Base-by-base conservation (phyloP, 768 basidiomycete species). In the Solioccasus polychromus region DNA sequence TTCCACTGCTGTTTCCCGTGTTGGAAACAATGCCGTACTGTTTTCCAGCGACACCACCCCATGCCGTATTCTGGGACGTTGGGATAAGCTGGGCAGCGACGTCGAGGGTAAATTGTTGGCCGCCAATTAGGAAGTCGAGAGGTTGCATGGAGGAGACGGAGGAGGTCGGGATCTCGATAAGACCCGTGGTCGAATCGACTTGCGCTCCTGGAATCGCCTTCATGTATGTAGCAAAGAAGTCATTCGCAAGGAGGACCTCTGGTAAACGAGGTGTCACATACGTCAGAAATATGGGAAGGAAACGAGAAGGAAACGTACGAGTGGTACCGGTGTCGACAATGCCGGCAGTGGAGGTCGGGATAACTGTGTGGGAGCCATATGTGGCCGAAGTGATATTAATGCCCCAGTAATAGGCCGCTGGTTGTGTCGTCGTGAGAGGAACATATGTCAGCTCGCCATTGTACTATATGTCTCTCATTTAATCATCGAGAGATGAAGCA, bases 251-350 rank as follows among this genome's bases (percentile, higher is more conserved):
- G 24, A 61, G 39, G 10, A 67, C 40, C 42, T 35, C 57, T 61
- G 36, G 26, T 22, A 11, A 9, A 23, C 3, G 17, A 4, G 17
- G n/a, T n/a, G n/a, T 31, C 4, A 35, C 4, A 29, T n/a, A 11
- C 1, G 7, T 38, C 3, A 38, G 15, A 17, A 30, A 10, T 7
- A 25, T 5, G 10, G 8, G 4, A 17, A n/a, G 25, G 11, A 10
- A 19, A 11, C 17, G 14, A n/a, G 32, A 26, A 32, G 18, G 12
- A 26, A 23, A 41, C 57, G 3, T 42, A 59, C 54, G 50, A 14
- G 58, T 55, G 17, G 61, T 60, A n/a, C 62, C 63, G 6, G 55
- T 55, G 40, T 64, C 61, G 24, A 62, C 63, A 9, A 65, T 58
- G 11, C 62, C 64, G 20, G 65, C 59, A 12, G 42, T 51, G n/a